Evolutionary conservation across 768 basidiomycete species (phyloP), one percentile per base, ranked within the genome.

Genomic region (Termitomyces bulborhizus): DNA sequence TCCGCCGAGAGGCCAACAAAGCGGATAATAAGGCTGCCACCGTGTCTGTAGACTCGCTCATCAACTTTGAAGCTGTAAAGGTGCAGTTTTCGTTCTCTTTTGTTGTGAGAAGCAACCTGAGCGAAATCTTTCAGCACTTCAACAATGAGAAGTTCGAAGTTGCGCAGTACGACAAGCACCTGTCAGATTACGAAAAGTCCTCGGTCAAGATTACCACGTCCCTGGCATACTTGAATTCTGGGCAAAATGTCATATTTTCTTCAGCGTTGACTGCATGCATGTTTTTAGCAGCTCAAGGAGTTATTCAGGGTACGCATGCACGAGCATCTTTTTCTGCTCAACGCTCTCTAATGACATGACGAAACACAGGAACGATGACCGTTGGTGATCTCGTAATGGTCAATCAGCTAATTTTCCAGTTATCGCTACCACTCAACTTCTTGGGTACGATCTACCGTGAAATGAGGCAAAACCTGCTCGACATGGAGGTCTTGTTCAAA

Each of bases 51-150:
- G 97, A 99, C 66, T 92, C 95, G 0, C 74, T 99, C 43, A 96
- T 99, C 68, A 99, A 99, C 66, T 98, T 93, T 64, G 97, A 99
- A 67, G 97, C 97, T 3, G 97, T 99, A 64, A 99, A 98, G 81
- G 95, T 94, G 58, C 31, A 70, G 29, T 58, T 15, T 16, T 43
- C n/a, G 16, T 29, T 26, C 16, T 26, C 16, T 6, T 8, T 3
- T 13, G 4, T 9, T 15, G 24, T 4, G 15, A 21, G 26, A 6
- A 50, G 40, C 18, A 42, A 41, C 49, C 5, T 61, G 15, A 51
- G 32, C 50, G 27, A 39, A 27, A 21, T 27, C 42, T 21, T 32
- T 44, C 69, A 96, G 93, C 87, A 96, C 65, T 98, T 98, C 79
- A 98, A 97, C 75, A 99, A 99, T 66, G 97, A 98, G 68, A 81